Base-by-base conservation (phyloP, 768 basidiomycete genomes). In the Russula brevipes region DNA sequence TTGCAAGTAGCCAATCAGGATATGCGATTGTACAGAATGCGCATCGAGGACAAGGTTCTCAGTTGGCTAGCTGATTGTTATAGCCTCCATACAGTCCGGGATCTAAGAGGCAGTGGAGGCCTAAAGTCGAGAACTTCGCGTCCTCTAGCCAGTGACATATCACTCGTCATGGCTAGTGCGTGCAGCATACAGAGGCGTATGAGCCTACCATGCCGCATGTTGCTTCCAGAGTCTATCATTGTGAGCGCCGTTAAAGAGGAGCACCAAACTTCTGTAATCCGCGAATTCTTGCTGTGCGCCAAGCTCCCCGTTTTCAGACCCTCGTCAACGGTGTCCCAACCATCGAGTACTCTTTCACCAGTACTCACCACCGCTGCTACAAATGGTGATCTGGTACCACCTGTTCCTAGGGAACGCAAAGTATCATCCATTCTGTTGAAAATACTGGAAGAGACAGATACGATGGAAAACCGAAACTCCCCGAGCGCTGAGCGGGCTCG, bases 11-110 rank as follows among this genome's bases (percentile, higher is more conserved):
- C 92, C 0, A 85, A 82, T 61, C 86, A 88, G 70, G 94, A 98
- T 70, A 87, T 89, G 61, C 82, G 88, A 19, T 75, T 98, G 16
- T 91, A 91, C 74, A 83, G 88, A 16, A 82, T 94, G 81, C 86
- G 86, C 35, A 76, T 96, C n/a, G 88, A 92, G 72, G 91, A 93
- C 71, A 91, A 92, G 71, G 86, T 91, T 4, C 71, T 94, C 16
- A 81, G 77, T 57, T 97, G 96, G 94, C 74, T 97, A 39, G 73
- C 83, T 14, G 88, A 88, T 62, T 81, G 79, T 51, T 96, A 93
- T 89, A 75, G 73, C 41, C 72, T 81, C 11, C 70, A 76, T n/a
- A 71, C 76, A 10, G 54, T 52, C 8, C 77, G 72, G 72, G 73
- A 59, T 51, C 41, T 54, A 42, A 74, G 80, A 12, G 74, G 69